A percentile compares a stretch with the other conserved stretches of the same genome.
phyloP scores from a whole-genome alignment of 2,329 filamentous ascomycete species.

The Ceratocystis huliohia region DNA sequence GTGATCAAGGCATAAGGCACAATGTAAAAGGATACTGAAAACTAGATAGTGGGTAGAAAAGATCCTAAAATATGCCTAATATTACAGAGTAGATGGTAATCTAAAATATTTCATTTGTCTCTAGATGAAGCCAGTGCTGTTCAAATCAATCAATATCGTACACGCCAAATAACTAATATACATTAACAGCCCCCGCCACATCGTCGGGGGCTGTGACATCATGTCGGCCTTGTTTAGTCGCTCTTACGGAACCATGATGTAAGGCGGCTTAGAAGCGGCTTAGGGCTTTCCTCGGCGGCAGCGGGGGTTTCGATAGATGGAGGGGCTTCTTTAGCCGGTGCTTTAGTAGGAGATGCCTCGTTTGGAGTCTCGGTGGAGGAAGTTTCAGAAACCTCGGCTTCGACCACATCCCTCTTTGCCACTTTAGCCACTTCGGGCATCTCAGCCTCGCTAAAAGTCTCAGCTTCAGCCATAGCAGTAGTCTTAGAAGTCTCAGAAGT shows the following conservation, averaged over 20 bases:
- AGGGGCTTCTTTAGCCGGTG: not conserved
- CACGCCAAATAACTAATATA: not conserved
- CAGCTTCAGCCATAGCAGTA: not conserved
- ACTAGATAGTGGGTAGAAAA: not conserved
- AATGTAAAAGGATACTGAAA: not conserved
- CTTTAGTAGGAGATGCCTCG: not conserved
- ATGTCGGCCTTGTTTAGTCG: not conserved
- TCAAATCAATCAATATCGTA: not conserved
- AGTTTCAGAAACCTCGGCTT: not conserved
- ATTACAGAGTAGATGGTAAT: not conserved
- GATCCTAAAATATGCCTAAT: not conserved
- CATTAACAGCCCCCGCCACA: not conserved
- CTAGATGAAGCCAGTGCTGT: not conserved
- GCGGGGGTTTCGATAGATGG: not conserved
- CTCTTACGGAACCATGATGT: slow-evolving; percentile 10
- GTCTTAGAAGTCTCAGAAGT: not conserved
- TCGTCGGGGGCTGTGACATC: too few species aligned
- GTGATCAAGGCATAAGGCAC: too few species aligned
- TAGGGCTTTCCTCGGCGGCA: not conserved
- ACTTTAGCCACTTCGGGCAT: not conserved
- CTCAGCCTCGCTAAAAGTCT: not conserved
- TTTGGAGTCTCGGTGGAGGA: not conserved
- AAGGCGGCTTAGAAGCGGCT: not conserved
- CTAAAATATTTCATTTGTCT: not conserved
- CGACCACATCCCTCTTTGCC: not conserved